Conservation (phyloP, 352 stramenopile genomes). For the Phytophthora gonapodyides region DNA sequence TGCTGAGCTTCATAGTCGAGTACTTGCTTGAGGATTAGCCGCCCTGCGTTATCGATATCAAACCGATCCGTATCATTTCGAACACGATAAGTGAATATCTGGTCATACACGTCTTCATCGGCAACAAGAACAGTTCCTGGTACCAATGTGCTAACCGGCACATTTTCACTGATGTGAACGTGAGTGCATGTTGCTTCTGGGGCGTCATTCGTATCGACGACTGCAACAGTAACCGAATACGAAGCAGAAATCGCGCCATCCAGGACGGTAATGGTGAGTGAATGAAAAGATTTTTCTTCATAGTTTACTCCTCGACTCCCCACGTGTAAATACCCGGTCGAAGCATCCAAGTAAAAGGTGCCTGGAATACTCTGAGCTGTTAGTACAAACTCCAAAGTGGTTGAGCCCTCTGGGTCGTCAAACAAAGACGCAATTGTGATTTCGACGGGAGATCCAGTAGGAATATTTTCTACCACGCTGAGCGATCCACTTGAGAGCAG, state of each 20-base stretch:
- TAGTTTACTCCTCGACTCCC: slow-evolving; percentile 40
- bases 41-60: slow-evolving; percentile 36
- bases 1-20: slow-evolving; percentile 47
- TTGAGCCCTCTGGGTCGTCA: slow-evolving; percentile 28
- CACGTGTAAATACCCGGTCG: slow-evolving; percentile 38
- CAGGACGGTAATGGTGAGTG: slow-evolving; percentile 16
- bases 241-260: slow-evolving; percentile 13
- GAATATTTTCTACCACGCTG: slow-evolving; percentile 27
- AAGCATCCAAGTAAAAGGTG: slow-evolving; percentile 55
- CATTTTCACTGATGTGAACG: slow-evolving; percentile 27
- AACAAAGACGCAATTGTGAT: slow-evolving; percentile 17
- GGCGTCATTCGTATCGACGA: slow-evolving; percentile 29
- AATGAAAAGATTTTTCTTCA: slow-evolving; percentile 27
- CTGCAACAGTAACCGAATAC: slow-evolving; percentile 17
- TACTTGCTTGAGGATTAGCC: slow-evolving; percentile 31
- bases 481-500: slow-evolving; percentile 5
- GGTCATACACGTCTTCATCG: slow-evolving; percentile 31
- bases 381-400: slow-evolving; percentile 31
- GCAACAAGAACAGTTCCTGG: slow-evolving; percentile 5
- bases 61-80: slow-evolving; percentile 34
- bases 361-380: slow-evolving; percentile 38
- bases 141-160: slow-evolving; percentile 18
- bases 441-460: slow-evolving; percentile 9
- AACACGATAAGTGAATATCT: slow-evolving; percentile 24
- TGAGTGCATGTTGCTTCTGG: slow-evolving; percentile 20